Evolutionary conservation across 1,284 basidiomycete species (phyloP), one percentile per base, ranked within the genome.

Genomic region (Pseudozyma tsukubaensis): DNA sequence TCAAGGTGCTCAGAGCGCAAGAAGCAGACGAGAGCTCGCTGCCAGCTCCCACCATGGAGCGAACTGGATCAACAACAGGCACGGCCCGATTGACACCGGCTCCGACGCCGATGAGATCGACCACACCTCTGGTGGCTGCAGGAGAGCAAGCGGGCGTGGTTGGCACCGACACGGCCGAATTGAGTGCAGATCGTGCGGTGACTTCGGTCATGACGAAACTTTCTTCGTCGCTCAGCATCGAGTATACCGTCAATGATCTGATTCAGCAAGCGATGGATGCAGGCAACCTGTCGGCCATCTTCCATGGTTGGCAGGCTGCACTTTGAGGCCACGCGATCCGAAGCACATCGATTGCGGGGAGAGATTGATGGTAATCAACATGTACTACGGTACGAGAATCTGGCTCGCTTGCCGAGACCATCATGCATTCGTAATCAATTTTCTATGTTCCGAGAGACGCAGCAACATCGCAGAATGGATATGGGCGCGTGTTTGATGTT

Each of bases 161-260:
- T 1, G 70, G 55, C 1, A 76, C 80, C 4, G 79, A 82, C 14
- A 84, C 89, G 1, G 92, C 90, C 9, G 90, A 91, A 70, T 92
- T 97, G 83, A 91, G 92, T 39, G 96, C 96, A 1, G 94, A 97
- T 83, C 90, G 94, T 45, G 94, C 95, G 0, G 86, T 99, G 68
- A 67, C 56, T 10, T 73, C 79, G 39, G 78, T 79, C 14, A 75
- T 80, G 76, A 44, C 53, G 36, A 98, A 98, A 85, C 87, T 99
- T 40, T 91, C 93, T 79, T 90, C 89, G 72, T 88, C 90, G 12
- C 87, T 97, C 73, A 96, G 93, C 80, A 92, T 96, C 37, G 93
- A 97, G 84, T 94, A 93, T 79, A 92, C 91, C 4, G 94, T 99
- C 67, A 97, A 97, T 85, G 91, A 94, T 84, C 89, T 99, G 40